Evolutionary conservation across 1,284 basidiomycete species (phyloP).

Genomic region (Ganoderma resinaceum): DNA sequence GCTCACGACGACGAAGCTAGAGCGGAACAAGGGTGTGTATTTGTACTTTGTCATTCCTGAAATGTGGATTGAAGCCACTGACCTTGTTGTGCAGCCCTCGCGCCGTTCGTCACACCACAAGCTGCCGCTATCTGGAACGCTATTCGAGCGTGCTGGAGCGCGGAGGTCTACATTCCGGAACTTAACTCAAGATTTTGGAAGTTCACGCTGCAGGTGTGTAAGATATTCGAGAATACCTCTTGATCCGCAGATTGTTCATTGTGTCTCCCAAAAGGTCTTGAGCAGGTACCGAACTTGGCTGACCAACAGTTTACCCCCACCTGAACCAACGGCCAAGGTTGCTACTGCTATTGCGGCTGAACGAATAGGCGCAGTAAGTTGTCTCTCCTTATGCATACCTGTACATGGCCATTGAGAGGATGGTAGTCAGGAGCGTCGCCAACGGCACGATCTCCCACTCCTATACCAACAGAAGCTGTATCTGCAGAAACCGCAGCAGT

Average conservation of each 20-base stretch:
- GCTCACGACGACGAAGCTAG: conserved; percentile 55
- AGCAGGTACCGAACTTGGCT: conserved; percentile 83
- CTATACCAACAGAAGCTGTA: conserved; percentile 54
- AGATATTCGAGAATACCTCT: neutral
- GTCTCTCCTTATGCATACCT: neutral
- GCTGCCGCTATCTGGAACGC: conserved; percentile 76
- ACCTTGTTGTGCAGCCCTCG: conserved; percentile 26
- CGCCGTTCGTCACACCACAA: conserved; percentile 65
- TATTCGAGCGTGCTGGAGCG: conserved; percentile 83
- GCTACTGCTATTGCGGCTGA: conserved; percentile 44
- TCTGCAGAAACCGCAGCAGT: conserved; percentile 59
- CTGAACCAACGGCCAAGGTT: conserved; percentile 44
- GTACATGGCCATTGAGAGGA: neutral
- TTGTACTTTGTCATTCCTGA: conserved; percentile 7
- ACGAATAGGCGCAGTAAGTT: conserved; percentile 38
- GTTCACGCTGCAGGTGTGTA: conserved; percentile 80
- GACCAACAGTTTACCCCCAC: conserved; percentile 51
- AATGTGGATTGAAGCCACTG: neutral
- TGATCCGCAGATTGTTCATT: conserved; percentile 1
- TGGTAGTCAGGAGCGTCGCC: conserved; percentile 22
- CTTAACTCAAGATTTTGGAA: conserved; percentile 88
- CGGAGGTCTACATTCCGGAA: conserved; percentile 84
- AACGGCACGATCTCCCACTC: conserved; percentile 57
- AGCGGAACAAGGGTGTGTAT: conserved; percentile 53
- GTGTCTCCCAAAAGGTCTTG: conserved; percentile 58